Evolutionary conservation across 805 yeast species (phyloP), one percentile per base, ranked within the genome.

Genomic region (Priceomyces haplophilus): DNA sequence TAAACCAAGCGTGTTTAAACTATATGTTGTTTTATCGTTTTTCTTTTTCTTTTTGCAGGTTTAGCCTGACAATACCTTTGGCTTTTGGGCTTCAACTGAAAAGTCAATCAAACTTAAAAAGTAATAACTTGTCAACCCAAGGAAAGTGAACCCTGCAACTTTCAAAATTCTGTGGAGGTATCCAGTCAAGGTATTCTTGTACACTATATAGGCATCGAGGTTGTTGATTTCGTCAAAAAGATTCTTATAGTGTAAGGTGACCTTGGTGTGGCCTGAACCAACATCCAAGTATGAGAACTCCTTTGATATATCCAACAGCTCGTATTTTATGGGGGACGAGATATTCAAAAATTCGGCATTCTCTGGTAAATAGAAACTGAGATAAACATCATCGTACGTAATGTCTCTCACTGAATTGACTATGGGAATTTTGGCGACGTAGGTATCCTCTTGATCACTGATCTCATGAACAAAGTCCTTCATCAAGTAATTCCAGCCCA

Each of bases 401-500:
- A 81, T 73, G 53, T 85, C 89, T 16, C 60, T 61, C 27, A 91
- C 83, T 13, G 93, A 88, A 56, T 80, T 80, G 29, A 93, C 54
- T 17, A 89, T 55, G 12, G 97, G 95, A 23, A 90, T 78, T 40
- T 71, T 75, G 24, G 85, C 65, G 10, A 85, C 58, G 58, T 79
- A 87, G 11, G 69, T 62, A 45, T 78, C 81, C 13, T 65, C 65
- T 8, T 68, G 67, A 16, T 51, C 55, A 20, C 51, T 46, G 13
- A 71, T 52, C 32, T 61, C 54, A 52, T 66, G 80, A 40, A 86
- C 69, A 51, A 75, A 82, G 35, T 78, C 65, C 12, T 67, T 55
- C 33, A 90, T 64, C 16, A 72, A 67, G 49, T 80, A 77, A 38
- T 83, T 79, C 96, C 96, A 93, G n/a, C 98, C 98, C 52, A 91